Conservation (phyloP, 768 basidiomycete genomes). For the Tulasnella sp. region DNA sequence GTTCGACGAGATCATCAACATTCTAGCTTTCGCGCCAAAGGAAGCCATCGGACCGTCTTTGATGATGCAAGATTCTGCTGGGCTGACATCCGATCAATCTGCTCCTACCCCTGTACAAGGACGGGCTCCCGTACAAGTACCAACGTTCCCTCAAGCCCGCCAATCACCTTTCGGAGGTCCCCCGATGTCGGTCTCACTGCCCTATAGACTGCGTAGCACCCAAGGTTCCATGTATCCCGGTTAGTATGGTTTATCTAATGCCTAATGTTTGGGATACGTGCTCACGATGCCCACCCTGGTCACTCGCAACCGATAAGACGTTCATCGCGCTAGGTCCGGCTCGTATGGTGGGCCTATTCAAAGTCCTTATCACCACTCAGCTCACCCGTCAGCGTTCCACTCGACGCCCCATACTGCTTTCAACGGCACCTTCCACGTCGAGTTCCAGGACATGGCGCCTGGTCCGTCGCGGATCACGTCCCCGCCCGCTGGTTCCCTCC, state of each 20-base stretch:
- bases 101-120: neutral
- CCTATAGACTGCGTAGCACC: neutral
- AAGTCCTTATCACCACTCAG: neutral
- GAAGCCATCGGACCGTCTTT: neutral
- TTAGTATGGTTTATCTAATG: neutral
- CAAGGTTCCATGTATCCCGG: neutral
- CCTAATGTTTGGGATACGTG: neutral
- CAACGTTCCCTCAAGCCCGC: neutral
- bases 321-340: neutral
- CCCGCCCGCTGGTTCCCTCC: neutral
- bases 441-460: neutral
- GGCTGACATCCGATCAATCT: neutral
- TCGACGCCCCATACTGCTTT: neutral
- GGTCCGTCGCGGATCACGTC: too few relatives aligned
- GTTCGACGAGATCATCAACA: neutral
- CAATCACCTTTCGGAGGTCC: neutral
- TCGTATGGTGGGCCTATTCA: neutral
- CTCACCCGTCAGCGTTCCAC: neutral
- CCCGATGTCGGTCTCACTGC: neutral
- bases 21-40: neutral
- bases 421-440: neutral
- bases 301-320: neutral
- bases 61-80: neutral
- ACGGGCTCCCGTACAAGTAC: neutral
- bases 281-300: too few relatives aligned